phyloP scores from a whole-genome alignment of 768 basidiomycete species.

The Candolleomyces aberdarensis region DNA sequence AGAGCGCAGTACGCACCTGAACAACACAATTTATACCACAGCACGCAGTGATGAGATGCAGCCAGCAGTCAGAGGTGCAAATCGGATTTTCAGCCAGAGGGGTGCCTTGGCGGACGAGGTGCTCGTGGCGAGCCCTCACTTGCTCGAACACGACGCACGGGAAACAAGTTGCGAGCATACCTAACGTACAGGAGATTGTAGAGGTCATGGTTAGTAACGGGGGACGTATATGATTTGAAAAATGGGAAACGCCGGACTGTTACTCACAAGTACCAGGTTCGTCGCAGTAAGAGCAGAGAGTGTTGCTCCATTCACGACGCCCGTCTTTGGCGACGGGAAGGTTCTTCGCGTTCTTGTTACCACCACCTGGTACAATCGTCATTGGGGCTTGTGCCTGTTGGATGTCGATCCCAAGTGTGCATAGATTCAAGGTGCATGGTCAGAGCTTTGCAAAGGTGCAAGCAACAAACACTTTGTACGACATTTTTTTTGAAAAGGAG shows the following conservation, averaged over 20 bases:
- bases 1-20: neutral
- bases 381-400: conserved; percentile 13
- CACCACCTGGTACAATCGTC: conserved; percentile 22
- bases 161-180: conserved; percentile 32
- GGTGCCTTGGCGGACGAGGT: conserved; percentile 28
- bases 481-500: too few relatives aligned
- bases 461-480: too few relatives aligned
- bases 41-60: conserved; percentile 27
- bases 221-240: too few relatives aligned
- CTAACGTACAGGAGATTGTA: too few relatives aligned
- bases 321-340: conserved; percentile 23
- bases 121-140: conserved; percentile 36
- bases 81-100: conserved; percentile 29
- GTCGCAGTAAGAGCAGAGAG: conserved; percentile 24
- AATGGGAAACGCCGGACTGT: too few relatives aligned
- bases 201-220: too few relatives aligned
- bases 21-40: neutral
- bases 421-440: too few relatives aligned
- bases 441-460: too few relatives aligned
- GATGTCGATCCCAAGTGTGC: too few relatives aligned
- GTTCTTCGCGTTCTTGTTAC: conserved; percentile 32
- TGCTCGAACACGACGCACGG: conserved; percentile 39
- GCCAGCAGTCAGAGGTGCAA: conserved; percentile 31
- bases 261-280: conserved; percentile 19
- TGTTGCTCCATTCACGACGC: conserved; percentile 32